These are phyloP conservation scores for Endoconidiophora laricicola DNA, from an alignment of 2,329 filamentous ascomycete genomes.

Conservation along the genomic window DNA sequence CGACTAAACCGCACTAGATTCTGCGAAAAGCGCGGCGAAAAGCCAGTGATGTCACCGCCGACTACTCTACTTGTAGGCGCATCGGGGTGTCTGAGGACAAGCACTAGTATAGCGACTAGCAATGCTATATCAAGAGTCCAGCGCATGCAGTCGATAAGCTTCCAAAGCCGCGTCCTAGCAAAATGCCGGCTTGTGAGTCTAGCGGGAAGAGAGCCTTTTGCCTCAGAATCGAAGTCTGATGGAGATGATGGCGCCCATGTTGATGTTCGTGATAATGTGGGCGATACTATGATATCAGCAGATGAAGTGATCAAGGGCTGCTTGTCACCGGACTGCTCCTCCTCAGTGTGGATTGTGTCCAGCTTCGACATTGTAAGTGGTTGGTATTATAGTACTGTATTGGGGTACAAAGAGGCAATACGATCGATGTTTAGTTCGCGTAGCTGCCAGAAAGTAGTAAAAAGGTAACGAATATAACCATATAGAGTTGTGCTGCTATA, in stretches of 20 bases:
- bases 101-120: slow-evolving; percentile 2
- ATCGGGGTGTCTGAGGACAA: neutral
- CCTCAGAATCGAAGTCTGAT: neutral
- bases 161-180: neutral
- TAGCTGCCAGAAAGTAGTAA: too few species aligned
- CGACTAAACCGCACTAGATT: slow-evolving; percentile 23
- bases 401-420: too few species aligned
- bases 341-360: too few species aligned
- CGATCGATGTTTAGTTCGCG: too few species aligned
- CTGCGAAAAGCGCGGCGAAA: slow-evolving; percentile 24
- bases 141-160: neutral
- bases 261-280: neutral
- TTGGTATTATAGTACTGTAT: too few species aligned
- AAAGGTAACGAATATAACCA: too few species aligned
- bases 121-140: slow-evolving; percentile 2
- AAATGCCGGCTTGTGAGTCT: neutral
- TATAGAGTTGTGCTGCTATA: too few species aligned
- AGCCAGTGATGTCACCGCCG: slow-evolving; percentile 24
- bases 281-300: too few species aligned
- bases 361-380: too few species aligned
- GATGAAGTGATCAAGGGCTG: too few species aligned
- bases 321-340: too few species aligned
- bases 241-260: neutral
- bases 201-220: too few species aligned
- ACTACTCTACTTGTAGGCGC: neutral